Conservation (phyloP, 129 eudicot genomes). For the Oenanthe sinensis region DNA sequence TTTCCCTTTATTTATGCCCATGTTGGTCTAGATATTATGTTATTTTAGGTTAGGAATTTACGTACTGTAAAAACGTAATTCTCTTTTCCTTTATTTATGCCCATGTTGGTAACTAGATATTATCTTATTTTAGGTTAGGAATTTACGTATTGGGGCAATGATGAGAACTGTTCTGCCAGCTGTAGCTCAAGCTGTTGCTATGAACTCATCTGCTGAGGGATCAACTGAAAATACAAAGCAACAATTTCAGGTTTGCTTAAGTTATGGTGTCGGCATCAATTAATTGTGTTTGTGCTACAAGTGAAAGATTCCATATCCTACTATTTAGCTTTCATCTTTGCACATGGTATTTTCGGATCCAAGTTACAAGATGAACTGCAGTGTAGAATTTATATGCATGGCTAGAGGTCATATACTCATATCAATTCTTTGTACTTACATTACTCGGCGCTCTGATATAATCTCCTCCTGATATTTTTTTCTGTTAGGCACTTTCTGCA, state of each 20-base stretch:
- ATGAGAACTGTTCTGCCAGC: constrained; percentile 93
- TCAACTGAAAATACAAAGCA: constrained; percentile 45
- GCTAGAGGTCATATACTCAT: neutral
- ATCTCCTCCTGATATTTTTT: constrained; percentile 12
- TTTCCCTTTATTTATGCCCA: neutral
- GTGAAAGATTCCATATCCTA: neutral
- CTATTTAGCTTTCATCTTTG: constrained; percentile 3
- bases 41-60: constrained; percentile 74
- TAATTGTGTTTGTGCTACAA: constrained; percentile 4
- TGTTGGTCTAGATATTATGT: constrained; percentile 8
- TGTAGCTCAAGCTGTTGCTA: constrained; percentile 83
- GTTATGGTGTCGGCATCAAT: neutral
- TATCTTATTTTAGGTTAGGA: constrained; percentile 59
- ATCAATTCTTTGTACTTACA: neutral
- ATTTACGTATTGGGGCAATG: constrained; percentile 97
- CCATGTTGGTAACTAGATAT: neutral
- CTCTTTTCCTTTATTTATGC: neutral
- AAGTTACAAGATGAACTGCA: neutral
- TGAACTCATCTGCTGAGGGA: constrained; percentile 37
- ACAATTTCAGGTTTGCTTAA: constrained; percentile 55
- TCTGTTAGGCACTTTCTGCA: constrained; percentile 56
- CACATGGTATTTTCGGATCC: neutral
- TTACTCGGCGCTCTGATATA: neutral
- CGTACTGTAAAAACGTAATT: constrained; percentile 19
- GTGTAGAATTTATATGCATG: neutral